These are phyloP conservation scores for Stachybotrys echinatus DNA, from an alignment of 2,329 filamentous ascomycete genomes.

Conservation along the genomic window DNA sequence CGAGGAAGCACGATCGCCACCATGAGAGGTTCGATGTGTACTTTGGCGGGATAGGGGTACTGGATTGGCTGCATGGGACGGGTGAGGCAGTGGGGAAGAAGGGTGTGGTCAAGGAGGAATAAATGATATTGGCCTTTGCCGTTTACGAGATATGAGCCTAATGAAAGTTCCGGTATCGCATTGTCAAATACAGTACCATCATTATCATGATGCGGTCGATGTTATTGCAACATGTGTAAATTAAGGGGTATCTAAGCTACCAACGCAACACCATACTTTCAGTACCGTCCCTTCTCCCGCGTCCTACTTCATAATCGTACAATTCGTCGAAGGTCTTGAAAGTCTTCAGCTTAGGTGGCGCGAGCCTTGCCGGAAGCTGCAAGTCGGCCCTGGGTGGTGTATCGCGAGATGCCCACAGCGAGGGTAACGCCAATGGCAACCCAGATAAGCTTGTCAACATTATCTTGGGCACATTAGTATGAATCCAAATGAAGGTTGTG, in stretches of 20 bases:
- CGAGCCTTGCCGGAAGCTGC: neutral
- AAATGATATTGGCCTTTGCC: neutral
- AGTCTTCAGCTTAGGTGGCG: neutral
- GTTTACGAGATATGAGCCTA: too few species aligned
- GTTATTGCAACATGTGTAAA: neutral
- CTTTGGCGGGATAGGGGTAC: constrained; percentile 44
- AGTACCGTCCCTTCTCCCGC: neutral
- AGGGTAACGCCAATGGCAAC: constrained; percentile 24
- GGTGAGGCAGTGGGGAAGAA: constrained; percentile 15
- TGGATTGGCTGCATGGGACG: constrained; percentile 54
- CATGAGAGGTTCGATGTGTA: constrained; percentile 52
- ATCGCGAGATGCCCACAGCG: constrained; percentile 27
- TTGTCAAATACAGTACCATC: neutral
- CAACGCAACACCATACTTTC: neutral
- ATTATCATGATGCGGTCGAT: neutral
- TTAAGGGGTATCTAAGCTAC: neutral
- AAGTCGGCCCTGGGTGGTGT: constrained; percentile 21
- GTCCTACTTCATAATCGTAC: neutral
- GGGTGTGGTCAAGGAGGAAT: neutral
- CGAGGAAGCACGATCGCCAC: constrained; percentile 49
- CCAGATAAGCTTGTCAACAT: constrained; percentile 30
- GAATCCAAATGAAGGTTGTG: neutral
- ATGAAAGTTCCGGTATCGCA: too few species aligned
- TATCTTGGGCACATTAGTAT: constrained; percentile 19
- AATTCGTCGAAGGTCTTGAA: neutral